Percentiles rank a stretch among this genome's conserved stretches.
phyloP scores from a whole-genome alignment of 129 eudicot species.

The Flaveria ramosissima region DNA sequence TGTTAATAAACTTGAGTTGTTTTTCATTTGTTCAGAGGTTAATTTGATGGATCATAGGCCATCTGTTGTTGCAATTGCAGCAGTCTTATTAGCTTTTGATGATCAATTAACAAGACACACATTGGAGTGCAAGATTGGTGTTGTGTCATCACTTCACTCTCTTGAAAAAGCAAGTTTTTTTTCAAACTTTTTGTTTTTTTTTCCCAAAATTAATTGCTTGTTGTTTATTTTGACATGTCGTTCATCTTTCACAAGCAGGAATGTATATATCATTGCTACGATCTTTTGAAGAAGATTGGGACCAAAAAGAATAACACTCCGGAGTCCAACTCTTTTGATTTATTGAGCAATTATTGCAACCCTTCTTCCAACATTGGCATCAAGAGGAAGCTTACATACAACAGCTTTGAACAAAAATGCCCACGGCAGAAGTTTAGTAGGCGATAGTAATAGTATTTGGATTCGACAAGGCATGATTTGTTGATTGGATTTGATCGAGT shows the following conservation, averaged over 20 bases:
- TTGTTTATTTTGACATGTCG: slow-evolving; percentile 18
- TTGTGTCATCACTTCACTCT: slow-evolving; percentile 49
- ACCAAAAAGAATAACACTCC: slow-evolving; percentile 50
- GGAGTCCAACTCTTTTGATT: slow-evolving; percentile 26
- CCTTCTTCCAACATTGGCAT: slow-evolving; percentile 39
- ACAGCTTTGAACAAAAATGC: slow-evolving; percentile 41
- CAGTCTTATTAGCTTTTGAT: slow-evolving; percentile 62
- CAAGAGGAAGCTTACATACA: slow-evolving; percentile 56
- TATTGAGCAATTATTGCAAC: slow-evolving; percentile 32
- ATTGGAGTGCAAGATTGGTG: slow-evolving; percentile 57
- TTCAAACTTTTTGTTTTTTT: not conserved
- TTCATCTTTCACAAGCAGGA: slow-evolving; percentile 47
- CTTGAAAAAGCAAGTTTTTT: slow-evolving; percentile 57
- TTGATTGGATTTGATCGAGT: slow-evolving; percentile 44
- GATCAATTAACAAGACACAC: slow-evolving; percentile 41
- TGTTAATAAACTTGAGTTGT: not conserved
- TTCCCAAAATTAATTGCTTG: not conserved
- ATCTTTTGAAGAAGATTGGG: slow-evolving; percentile 46
- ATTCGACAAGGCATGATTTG: slow-evolving; percentile 34
- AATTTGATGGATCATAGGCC: slow-evolving; percentile 60
- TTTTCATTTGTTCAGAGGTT: slow-evolving; percentile 50
- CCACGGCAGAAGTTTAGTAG: slow-evolving; percentile 35
- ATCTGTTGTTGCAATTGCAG: slow-evolving; percentile 68
- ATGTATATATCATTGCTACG: slow-evolving; percentile 46
- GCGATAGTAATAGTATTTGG: slow-evolving; percentile 23